Evolutionary conservation across 345 rosid species (phyloP).

Genomic region (Acer saccharum): DNA sequence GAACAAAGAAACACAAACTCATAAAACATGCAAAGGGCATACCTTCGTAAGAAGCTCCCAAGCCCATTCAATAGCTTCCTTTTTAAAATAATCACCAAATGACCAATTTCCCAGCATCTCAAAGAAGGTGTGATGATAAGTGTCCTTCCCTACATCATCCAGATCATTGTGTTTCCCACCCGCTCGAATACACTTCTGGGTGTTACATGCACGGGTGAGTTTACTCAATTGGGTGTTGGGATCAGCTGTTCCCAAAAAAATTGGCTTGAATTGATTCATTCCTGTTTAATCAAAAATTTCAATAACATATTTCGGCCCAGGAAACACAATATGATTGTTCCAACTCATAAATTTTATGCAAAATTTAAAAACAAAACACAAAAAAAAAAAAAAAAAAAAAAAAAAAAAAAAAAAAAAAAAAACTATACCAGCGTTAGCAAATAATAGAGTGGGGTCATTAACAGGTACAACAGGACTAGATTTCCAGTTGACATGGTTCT

Average conservation of each 20-base stretch:
- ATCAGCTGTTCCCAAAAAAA: constrained; percentile 86
- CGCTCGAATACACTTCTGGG: constrained; percentile 97
- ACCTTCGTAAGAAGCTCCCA: constrained; percentile 95
- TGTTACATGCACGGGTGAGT: constrained; percentile 77
- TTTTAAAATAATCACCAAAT: constrained; percentile 95
- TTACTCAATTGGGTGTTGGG: constrained; percentile 82
- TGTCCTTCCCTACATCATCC: constrained; percentile 97
- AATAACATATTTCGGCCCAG: background rate
- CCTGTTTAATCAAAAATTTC: constrained; percentile 39
- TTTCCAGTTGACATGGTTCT: constrained; percentile 71
- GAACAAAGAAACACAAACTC: background rate
- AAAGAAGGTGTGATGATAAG: constrained; percentile 99
- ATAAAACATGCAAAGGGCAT: background rate
- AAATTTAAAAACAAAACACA: background rate
- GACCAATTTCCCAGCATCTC: constrained; percentile 99
- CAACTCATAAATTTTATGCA: background rate
- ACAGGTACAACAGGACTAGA: constrained; percentile 95
- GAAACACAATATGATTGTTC: background rate
- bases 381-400: background rate
- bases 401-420: background rate
- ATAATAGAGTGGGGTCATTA: constrained; percentile 91
- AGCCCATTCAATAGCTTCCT: constrained; percentile 94
- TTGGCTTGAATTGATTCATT: constrained; percentile 95
- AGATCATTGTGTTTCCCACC: constrained; percentile 98
- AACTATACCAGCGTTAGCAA: constrained; percentile 83